These are phyloP conservation scores for Citrus medica DNA, from an alignment of 345 rosid genomes.

Conservation along the genomic window DNA sequence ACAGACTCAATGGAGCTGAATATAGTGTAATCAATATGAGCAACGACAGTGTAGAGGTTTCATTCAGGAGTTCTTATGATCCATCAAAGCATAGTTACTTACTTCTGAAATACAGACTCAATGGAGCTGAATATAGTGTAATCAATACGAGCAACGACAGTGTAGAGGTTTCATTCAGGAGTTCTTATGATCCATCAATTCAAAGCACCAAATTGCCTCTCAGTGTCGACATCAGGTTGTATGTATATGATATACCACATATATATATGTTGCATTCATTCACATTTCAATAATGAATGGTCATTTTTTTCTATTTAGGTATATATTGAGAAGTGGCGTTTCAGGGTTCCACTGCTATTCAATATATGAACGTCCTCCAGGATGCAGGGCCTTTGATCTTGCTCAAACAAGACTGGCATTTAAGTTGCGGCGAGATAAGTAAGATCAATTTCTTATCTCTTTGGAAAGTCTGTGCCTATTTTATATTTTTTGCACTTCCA, in stretches of 20 bases:
- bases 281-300: neutral
- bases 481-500: neutral
- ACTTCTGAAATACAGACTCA: slow-evolving; percentile 19
- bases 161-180: slow-evolving; percentile 39
- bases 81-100: neutral
- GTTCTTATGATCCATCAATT: slow-evolving; percentile 21
- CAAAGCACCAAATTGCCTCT: slow-evolving; percentile 24
- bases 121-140: slow-evolving; percentile 26
- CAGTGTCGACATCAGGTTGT: slow-evolving; percentile 32
- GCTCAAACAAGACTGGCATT: slow-evolving; percentile 38
- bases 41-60: slow-evolving; percentile 29
- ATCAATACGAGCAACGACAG: slow-evolving; percentile 17
- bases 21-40: slow-evolving; percentile 17
- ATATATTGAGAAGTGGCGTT: slow-evolving; percentile 32
- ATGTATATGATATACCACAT: too few species aligned
- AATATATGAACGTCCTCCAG: slow-evolving; percentile 28
- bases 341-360: slow-evolving; percentile 40
- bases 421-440: slow-evolving; percentile 31
- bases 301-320: slow-evolving; percentile 17
- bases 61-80: slow-evolving; percentile 32
- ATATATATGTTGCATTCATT: neutral
- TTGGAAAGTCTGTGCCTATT: neutral
- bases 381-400: slow-evolving; percentile 29
- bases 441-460: neutral
- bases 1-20: slow-evolving; percentile 33